Evolutionary conservation across 768 basidiomycete species (phyloP).

Genomic region (Ramaria rubella): DNA sequence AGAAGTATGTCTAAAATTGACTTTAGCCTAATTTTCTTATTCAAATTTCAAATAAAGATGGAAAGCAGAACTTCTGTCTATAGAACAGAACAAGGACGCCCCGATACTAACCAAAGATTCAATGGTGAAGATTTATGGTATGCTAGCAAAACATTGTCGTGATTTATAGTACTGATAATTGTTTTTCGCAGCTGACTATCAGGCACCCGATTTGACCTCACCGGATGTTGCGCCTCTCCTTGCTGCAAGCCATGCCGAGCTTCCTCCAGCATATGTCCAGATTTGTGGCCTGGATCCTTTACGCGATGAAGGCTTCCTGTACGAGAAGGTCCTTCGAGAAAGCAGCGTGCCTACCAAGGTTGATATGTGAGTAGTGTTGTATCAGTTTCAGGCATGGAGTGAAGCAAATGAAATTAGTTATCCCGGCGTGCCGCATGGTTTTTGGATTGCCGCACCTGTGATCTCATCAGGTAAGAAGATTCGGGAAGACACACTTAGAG

Average conservation of each 20-base stretch:
- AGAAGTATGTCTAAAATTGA: slow-evolving; percentile 16
- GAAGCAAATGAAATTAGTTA: not conserved
- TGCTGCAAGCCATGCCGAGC: slow-evolving; percentile 14
- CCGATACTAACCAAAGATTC: slow-evolving; percentile 9
- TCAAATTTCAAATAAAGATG: slow-evolving; percentile 9
- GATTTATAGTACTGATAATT: not conserved
- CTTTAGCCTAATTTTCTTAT: not conserved
- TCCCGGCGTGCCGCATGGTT: not conserved
- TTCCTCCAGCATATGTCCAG: slow-evolving; percentile 22
- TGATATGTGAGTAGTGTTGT: slow-evolving; percentile 15
- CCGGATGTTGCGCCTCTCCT: slow-evolving; percentile 18
- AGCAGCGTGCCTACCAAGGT: slow-evolving; percentile 19
- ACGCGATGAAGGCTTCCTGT: slow-evolving; percentile 25
- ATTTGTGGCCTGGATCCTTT: slow-evolving; percentile 20
- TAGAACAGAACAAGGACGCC: slow-evolving; percentile 18
- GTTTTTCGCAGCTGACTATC: not conserved
- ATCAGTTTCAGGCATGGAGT: not conserved
- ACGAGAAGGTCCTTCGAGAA: slow-evolving; percentile 20
- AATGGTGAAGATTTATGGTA: not conserved
- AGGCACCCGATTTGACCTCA: not conserved
- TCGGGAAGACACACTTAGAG: not conserved
- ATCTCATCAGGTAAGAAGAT: not conserved
- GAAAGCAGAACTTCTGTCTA: slow-evolving; percentile 18
- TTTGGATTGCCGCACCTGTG: not conserved
- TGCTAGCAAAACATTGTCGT: not conserved